Percentiles rank a stretch among this genome's conserved stretches.
These are phyloP conservation scores for Capsella bursapastoris DNA, from an alignment of 345 rosid genomes.

Conservation along the genomic window DNA sequence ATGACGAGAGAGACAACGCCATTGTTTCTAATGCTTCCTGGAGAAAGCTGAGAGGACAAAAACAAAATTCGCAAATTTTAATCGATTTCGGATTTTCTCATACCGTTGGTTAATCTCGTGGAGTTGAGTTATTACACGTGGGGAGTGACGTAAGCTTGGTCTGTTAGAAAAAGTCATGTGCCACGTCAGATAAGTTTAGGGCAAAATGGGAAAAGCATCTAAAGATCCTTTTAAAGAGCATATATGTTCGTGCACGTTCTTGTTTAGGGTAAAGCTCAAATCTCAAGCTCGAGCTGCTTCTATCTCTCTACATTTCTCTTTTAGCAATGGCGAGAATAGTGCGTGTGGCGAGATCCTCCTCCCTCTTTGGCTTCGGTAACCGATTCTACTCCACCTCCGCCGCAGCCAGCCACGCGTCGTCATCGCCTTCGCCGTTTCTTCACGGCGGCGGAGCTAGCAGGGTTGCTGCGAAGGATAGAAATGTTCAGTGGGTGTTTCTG, in stretches of 20 bases:
- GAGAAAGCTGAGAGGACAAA: not conserved
- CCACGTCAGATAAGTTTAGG: conserved; percentile 36
- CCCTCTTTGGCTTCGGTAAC: conserved; percentile 38
- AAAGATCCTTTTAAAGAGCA: conserved; percentile 23
- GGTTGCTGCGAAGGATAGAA: conserved; percentile 56
- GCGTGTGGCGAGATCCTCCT: conserved; percentile 53
- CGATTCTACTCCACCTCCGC: conserved; percentile 43
- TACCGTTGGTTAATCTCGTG: conserved; percentile 46
- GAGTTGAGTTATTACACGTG: conserved; percentile 51
- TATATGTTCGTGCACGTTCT: conserved; percentile 9
- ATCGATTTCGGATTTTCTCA: not conserved
- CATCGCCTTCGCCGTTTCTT: conserved; percentile 30
- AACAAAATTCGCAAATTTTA: not conserved
- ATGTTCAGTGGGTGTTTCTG: conserved; percentile 92
- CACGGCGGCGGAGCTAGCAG: conserved; percentile 42
- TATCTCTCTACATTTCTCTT: conserved; percentile 26
- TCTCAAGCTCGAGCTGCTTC: conserved; percentile 17
- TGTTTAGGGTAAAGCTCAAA: conserved; percentile 32
- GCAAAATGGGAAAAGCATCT: conserved; percentile 21
- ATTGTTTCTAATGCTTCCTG: conserved; percentile 24
- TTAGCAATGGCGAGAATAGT: conserved; percentile 55
- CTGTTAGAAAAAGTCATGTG: conserved; percentile 6
- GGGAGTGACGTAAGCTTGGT: not conserved
- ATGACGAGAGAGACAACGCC: conserved; percentile 52
- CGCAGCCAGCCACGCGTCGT: conserved; percentile 24